Evolutionary conservation across 805 yeast species (phyloP).

Genomic region (Suhomyces faveliae): DNA sequence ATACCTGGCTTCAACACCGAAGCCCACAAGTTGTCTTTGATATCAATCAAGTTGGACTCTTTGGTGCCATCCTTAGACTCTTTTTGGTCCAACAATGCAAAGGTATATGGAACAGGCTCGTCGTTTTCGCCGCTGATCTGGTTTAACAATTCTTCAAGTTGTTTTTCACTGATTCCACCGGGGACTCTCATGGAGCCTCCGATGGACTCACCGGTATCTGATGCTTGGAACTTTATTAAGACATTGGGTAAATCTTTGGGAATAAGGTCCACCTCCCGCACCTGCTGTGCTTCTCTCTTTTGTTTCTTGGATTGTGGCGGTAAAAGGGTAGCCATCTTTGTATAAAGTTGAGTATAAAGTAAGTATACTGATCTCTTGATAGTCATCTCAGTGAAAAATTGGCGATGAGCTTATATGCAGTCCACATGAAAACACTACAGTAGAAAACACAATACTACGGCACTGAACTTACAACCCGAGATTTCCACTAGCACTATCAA

Average conservation of each 20-base stretch:
- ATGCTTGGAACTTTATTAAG: constrained; percentile 83
- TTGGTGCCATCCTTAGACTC: constrained; percentile 25
- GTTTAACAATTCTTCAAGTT: constrained; percentile 84
- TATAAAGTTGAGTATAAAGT: not conserved
- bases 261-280: constrained; percentile 67
- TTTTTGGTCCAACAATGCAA: constrained; percentile 53
- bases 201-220: constrained; percentile 83
- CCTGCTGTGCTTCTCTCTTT: constrained; percentile 76
- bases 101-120: constrained; percentile 88
- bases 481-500: no score
- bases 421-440: not conserved
- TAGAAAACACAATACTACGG: no score
- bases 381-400: not conserved
- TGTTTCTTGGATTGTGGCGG: constrained; percentile 95
- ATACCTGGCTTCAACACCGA: constrained; percentile 84
- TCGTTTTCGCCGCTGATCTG: constrained; percentile 67
- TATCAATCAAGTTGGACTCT: constrained; percentile 54
- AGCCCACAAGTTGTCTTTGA: constrained; percentile 70
- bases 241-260: constrained; percentile 87
- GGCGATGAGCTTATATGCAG: constrained; percentile 6
- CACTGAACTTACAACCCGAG: no score
- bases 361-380: not conserved
- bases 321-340: constrained; percentile 78
- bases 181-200: constrained; percentile 91
- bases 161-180: constrained; percentile 79